Evolutionary conservation across 2,329 filamentous ascomycete species (phyloP).

Genomic region (Talaromyces sp.): DNA sequence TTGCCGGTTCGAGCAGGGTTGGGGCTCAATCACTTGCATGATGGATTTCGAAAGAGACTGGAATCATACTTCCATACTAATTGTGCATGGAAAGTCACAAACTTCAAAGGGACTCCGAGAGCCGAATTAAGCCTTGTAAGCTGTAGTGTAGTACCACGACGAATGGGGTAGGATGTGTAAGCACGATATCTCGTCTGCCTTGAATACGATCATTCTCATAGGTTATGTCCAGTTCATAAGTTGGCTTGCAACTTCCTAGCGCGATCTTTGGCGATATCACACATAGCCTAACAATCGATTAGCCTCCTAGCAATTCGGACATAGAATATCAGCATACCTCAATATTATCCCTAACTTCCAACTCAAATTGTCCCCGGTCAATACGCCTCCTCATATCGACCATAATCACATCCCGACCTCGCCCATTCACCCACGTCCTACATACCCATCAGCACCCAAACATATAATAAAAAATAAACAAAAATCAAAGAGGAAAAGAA

Average conservation of each 20-base stretch:
- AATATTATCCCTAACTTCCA: conserved; percentile 71
- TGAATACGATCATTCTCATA: neutral
- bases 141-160: neutral
- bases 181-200: neutral
- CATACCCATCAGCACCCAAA: neutral
- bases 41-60: neutral
- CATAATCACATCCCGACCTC: conserved; percentile 71
- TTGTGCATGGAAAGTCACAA: neutral
- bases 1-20: neutral
- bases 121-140: neutral
- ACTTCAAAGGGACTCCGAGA: neutral
- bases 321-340: conserved; percentile 53
- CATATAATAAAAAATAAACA: no score
- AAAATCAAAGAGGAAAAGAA: no score
- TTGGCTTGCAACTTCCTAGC: conserved; percentile 57
- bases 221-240: neutral
- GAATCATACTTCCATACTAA: neutral
- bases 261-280: conserved; percentile 80
- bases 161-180: neutral
- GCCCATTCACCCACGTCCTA: conserved; percentile 82
- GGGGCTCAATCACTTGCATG: neutral
- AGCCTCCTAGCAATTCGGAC: neutral
- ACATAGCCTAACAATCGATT: conserved; percentile 66
- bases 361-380: conserved; percentile 59
- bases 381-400: conserved; percentile 76